A percentile compares a stretch with the other conserved stretches of the same genome.
Evolutionary conservation across 768 basidiomycete genomes (phyloP).

Genomic region (Cystofilobasidium capitatum): DNA sequence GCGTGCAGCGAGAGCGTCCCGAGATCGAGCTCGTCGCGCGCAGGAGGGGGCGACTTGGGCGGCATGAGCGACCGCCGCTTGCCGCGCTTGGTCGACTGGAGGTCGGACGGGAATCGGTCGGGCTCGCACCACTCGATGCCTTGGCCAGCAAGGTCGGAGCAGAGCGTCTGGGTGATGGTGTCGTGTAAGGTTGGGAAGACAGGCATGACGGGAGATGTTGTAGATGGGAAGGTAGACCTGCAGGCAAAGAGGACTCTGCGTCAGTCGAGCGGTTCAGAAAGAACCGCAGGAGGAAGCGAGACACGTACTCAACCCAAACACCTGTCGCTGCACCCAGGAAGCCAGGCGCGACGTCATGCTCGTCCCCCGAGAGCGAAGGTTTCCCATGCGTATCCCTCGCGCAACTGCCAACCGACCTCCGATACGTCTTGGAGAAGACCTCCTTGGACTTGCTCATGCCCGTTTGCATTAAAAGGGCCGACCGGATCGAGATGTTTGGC

Average conservation of each 20-base stretch:
- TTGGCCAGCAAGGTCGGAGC: background rate
- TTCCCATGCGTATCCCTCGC: background rate
- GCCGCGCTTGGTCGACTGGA: background rate
- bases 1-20: background rate
- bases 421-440: conserved; percentile 3
- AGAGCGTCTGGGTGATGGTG: background rate
- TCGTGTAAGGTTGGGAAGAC: background rate
- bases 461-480: conserved; percentile 29
- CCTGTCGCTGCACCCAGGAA: background rate
- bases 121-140: background rate
- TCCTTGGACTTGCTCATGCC: conserved; percentile 8
- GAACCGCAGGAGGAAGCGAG: background rate
- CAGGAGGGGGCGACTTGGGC: background rate
- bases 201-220: background rate
- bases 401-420: background rate
- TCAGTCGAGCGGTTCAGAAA: background rate
- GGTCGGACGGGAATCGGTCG: background rate
- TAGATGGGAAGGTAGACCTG: conserved; percentile 9
- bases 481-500: conserved; percentile 32
- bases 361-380: background rate
- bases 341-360: conserved; percentile 7
- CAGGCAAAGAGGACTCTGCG: background rate
- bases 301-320: conserved; percentile 15
- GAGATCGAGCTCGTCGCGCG: background rate
- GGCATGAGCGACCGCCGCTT: background rate